Percentiles rank a stretch among this genome's conserved stretches.
These are phyloP conservation scores for Metrosideros polymorpha DNA, from an alignment of 441 rosid species.

Conservation along the genomic window DNA sequence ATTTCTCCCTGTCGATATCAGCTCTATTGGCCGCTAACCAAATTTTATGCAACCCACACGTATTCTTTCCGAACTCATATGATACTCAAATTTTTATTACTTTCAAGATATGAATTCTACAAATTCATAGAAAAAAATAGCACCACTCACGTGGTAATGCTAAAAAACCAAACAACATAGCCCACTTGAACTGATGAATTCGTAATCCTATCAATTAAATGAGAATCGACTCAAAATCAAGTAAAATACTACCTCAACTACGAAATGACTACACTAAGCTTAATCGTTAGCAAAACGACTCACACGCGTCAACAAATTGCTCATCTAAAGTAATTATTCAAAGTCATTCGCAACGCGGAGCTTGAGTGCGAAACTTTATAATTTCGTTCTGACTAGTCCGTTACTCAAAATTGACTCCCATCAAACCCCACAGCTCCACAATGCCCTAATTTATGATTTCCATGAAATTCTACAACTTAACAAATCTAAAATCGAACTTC, in stretches of 20 bases:
- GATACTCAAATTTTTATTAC: no score
- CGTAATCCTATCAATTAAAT: not conserved
- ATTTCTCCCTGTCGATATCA: no score
- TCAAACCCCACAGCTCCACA: not conserved
- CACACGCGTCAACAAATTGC: not conserved
- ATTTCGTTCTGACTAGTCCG: no score
- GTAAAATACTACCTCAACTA: not conserved
- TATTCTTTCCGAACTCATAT: no score
- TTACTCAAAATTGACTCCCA: not conserved
- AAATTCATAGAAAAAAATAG: not conserved
- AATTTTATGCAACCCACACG: not conserved
- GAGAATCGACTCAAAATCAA: not conserved
- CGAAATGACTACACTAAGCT: not conserved
- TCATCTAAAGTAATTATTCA: not conserved
- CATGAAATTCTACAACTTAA: no score
- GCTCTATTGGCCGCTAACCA: no score
- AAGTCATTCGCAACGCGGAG: no score
- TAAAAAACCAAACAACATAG: not conserved
- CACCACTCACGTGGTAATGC: not conserved
- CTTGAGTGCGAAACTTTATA: no score
- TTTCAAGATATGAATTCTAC: no score
- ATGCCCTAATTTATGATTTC: no score
- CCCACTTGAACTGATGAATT: not conserved
- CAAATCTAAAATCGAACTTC: no score
- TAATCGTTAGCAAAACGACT: no score